Percentiles rank a stretch among this genome's conserved stretches.
Conservation (phyloP, 495 filamentous ascomycete species). For the Trichocladium uniseriatum region DNA sequence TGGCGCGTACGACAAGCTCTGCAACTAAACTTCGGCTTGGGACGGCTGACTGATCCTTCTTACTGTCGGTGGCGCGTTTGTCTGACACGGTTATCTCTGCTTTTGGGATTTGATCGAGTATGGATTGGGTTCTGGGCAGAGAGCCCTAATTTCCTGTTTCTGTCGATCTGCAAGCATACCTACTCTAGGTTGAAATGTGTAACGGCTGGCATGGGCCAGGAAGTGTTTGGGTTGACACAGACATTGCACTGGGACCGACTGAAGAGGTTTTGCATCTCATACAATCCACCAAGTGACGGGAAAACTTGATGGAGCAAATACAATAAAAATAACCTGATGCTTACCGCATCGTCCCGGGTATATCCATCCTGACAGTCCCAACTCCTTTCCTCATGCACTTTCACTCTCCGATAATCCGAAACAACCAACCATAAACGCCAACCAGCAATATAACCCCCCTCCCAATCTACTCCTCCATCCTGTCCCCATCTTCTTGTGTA, state of each 20-base stretch:
- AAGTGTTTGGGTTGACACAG: too few species aligned
- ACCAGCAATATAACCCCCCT: background rate
- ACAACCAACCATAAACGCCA: background rate
- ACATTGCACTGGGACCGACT: too few species aligned
- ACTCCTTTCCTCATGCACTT: background rate
- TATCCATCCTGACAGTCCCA: background rate
- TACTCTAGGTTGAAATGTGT: too few species aligned
- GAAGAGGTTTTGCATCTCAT: background rate
- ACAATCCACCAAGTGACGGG: too few species aligned
- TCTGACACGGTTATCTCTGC: background rate
- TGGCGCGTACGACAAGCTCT: slow-evolving; percentile 24
- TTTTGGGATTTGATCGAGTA: background rate
- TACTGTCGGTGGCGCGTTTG: too few species aligned
- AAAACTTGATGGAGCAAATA: background rate
- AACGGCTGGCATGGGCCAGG: too few species aligned
- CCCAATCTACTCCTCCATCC: slow-evolving; percentile 18
- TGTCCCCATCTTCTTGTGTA: slow-evolving; percentile 9
- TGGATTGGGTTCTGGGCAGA: background rate
- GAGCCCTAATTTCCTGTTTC: too few species aligned
- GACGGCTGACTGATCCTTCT: too few species aligned
- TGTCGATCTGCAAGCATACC: too few species aligned
- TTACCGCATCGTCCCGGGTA: background rate
- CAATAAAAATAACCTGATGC: background rate
- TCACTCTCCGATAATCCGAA: too few species aligned
- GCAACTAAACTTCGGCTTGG: background rate